Conservation (phyloP, 139 green algal genomes). For the Chlorella ohadii region DNA sequence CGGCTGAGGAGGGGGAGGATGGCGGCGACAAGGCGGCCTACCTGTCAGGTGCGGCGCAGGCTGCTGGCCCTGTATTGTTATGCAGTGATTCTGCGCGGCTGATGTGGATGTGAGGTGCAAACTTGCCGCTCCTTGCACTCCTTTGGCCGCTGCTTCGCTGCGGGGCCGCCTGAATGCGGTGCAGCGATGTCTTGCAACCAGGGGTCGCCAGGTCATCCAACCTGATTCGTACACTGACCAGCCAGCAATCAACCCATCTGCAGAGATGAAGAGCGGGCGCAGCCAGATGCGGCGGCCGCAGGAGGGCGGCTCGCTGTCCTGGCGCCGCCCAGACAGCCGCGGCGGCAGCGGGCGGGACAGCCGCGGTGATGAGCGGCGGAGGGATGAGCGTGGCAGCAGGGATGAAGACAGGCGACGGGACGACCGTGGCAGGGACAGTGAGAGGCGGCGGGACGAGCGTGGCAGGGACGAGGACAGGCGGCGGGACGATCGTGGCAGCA, state of each 20-base stretch:
- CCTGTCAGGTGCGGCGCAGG: conserved; percentile 2
- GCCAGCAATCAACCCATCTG: neutral
- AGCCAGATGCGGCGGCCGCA: conserved; percentile 63
- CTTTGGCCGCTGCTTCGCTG: no score
- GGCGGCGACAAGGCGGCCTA: conserved; percentile 9
- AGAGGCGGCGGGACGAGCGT: neutral
- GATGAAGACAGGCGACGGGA: neutral
- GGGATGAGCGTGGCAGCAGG: neutral
- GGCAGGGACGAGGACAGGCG: no score
- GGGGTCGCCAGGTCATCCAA: no score
- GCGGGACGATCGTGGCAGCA: neutral
- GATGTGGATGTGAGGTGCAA: no score
- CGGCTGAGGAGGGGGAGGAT: neutral
- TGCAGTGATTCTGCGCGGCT: no score
- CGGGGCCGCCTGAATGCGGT: no score
- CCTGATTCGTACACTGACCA: no score
- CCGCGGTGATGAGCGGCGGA: conserved; percentile 31
- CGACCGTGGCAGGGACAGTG: neutral
- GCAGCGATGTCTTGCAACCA: no score
- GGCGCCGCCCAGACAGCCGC: conserved; percentile 41
- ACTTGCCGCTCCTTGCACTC: no score
- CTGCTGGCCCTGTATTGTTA: neutral
- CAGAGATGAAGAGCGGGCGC: conserved; percentile 26
- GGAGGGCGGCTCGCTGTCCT: conserved; percentile 41
- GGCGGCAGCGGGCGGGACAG: conserved; percentile 2